Evolutionary conservation across 768 basidiomycete species (phyloP).

Genomic region (Tremella yokohamensis): DNA sequence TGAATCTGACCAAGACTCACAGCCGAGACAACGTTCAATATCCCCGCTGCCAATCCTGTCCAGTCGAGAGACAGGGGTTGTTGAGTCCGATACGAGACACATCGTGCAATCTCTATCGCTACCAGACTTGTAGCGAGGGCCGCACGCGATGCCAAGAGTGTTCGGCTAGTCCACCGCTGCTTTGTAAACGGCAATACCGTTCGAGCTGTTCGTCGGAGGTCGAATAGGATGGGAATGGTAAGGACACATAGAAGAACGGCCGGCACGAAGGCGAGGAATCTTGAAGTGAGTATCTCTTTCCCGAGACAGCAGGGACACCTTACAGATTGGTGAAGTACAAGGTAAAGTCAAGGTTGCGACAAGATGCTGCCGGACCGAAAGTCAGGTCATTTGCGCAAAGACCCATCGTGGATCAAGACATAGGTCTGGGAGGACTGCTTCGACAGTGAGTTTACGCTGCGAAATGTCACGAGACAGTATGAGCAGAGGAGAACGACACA

Average conservation of each 20-base stretch:
- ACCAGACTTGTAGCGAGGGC: not conserved
- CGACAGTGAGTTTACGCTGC: too few relatives aligned
- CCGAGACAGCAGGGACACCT: not conserved
- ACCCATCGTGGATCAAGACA: not conserved
- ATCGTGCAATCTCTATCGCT: not conserved
- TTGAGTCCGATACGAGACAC: constrained; percentile 5
- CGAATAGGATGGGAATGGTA: not conserved
- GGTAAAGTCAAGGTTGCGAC: constrained; percentile 23
- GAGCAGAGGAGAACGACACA: too few relatives aligned
- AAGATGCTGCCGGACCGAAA: constrained; percentile 18
- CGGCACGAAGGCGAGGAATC: constrained; percentile 19
- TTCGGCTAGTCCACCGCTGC: not conserved
- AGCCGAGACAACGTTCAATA: constrained; percentile 5
- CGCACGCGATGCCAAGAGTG: not conserved
- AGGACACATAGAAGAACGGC: constrained; percentile 9
- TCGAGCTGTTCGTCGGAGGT: not conserved
- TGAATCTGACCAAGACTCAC: constrained; percentile 5
- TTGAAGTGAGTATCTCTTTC: not conserved
- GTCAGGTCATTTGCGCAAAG: constrained; percentile 20
- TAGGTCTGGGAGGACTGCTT: too few relatives aligned
- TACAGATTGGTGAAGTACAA: constrained; percentile 21
- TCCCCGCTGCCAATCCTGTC: constrained; percentile 8
- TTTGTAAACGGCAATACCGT: constrained; percentile 8
- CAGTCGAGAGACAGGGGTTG: constrained; percentile 6
- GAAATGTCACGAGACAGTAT: too few relatives aligned